phyloP scores from a whole-genome alignment of 1,284 basidiomycete species.

The Cronartium ribicola region DNA sequence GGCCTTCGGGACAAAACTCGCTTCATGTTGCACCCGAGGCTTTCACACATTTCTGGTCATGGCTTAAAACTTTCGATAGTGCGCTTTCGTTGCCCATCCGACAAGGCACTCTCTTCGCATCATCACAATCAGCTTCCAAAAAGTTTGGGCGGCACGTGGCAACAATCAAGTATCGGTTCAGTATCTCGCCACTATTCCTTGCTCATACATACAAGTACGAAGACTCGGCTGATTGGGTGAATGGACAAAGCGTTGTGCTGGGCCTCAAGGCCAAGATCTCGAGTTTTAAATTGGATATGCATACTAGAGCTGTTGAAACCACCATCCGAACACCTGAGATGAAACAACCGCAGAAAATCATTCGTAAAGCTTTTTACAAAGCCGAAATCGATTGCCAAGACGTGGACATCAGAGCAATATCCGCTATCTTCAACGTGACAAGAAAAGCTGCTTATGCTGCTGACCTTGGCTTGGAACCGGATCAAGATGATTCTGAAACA shows the following conservation, averaged over 20 bases:
- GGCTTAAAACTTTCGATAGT: slow-evolving; percentile 81
- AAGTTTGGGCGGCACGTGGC: slow-evolving; percentile 85
- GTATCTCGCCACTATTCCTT: slow-evolving; percentile 72
- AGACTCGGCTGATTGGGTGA: slow-evolving; percentile 67
- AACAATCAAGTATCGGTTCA: slow-evolving; percentile 87
- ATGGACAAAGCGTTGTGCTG: slow-evolving; percentile 72
- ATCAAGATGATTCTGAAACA: slow-evolving; percentile 39
- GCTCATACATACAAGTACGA: slow-evolving; percentile 84
- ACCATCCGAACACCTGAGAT: slow-evolving; percentile 53
- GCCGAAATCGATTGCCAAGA: slow-evolving; percentile 77
- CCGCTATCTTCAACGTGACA: slow-evolving; percentile 71
- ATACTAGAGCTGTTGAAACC: slow-evolving; percentile 81
- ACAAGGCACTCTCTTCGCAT: slow-evolving; percentile 75
- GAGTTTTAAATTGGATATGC: slow-evolving; percentile 80
- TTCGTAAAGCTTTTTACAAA: slow-evolving; percentile 87
- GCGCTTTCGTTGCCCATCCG: slow-evolving; percentile 77
- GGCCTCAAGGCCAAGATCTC: slow-evolving; percentile 78
- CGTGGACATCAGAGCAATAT: slow-evolving; percentile 71
- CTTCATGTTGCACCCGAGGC: slow-evolving; percentile 81
- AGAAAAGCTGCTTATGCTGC: slow-evolving; percentile 55
- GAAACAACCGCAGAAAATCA: slow-evolving; percentile 56
- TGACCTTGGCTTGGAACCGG: slow-evolving; percentile 31
- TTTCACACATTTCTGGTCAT: slow-evolving; percentile 86
- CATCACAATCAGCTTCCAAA: slow-evolving; percentile 67
- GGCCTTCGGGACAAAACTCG: slow-evolving; percentile 59